Conservation (phyloP, 2,329 filamentous ascomycete species). For the Tolypocladium amazonense region DNA sequence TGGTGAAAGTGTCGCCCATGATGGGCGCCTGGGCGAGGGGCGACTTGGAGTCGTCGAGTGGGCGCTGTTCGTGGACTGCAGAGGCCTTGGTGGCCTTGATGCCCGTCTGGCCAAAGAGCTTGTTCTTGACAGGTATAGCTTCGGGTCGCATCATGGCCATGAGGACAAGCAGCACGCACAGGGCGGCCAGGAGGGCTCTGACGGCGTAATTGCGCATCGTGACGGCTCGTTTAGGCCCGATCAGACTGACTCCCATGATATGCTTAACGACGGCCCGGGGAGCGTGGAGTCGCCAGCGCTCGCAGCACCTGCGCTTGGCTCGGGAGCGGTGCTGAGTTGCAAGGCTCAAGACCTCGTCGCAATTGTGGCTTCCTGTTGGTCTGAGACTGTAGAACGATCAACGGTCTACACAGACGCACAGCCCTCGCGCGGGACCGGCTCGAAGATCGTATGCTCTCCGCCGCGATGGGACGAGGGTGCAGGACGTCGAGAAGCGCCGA, state of each 20-base stretch:
- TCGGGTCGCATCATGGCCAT: constrained; percentile 30
- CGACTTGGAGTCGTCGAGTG: constrained; percentile 13
- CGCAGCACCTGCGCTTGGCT: background rate
- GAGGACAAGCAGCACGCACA: constrained; percentile 31
- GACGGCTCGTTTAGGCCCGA: constrained; percentile 27
- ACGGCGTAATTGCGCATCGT: constrained; percentile 39
- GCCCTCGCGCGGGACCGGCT: background rate
- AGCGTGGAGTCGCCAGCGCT: background rate
- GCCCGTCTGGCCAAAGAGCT: constrained; percentile 25
- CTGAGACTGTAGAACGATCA: background rate
- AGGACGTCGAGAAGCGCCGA: background rate
- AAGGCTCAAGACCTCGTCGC: background rate
- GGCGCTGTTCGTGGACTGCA: constrained; percentile 17
- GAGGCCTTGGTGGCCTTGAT: constrained; percentile 15
- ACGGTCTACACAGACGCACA: background rate
- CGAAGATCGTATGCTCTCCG: background rate
- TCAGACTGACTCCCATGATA: constrained; percentile 27
- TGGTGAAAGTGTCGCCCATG: constrained; percentile 5
- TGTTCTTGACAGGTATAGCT: constrained; percentile 26
- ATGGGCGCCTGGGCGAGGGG: constrained; percentile 8
- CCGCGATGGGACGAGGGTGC: background rate
- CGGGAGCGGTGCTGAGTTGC: background rate
- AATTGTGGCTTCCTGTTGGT: background rate
- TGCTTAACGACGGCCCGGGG: background rate
- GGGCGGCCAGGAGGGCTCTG: constrained; percentile 31